Evolutionary conservation across 2,329 filamentous ascomycete species (phyloP).

Genomic region (Fusarium nisikadoi): DNA sequence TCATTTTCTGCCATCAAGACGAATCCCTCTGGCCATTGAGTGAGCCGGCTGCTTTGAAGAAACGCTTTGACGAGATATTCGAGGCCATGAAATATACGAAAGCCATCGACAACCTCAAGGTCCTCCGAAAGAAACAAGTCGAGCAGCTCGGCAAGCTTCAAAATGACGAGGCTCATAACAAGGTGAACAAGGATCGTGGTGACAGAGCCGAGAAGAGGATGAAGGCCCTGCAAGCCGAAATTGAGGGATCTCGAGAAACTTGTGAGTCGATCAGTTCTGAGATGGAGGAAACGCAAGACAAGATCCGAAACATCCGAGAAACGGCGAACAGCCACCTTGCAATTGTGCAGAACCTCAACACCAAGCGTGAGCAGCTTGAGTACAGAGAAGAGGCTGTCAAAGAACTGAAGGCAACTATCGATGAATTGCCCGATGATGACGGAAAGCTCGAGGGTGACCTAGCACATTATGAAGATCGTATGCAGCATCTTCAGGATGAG

Average conservation of each 20-base stretch:
- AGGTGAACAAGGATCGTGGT: conserved; percentile 85
- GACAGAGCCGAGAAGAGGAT: conserved; percentile 76
- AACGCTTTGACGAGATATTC: conserved; percentile 97
- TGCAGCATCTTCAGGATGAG: conserved; percentile 72
- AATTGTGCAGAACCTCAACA: conserved; percentile 78
- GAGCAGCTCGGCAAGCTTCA: conserved; percentile 79
- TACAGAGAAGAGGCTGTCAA: conserved; percentile 76
- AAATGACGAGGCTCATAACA: conserved; percentile 79
- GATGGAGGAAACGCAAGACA: conserved; percentile 67
- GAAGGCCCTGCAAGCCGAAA: conserved; percentile 72
- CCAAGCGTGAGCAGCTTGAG: conserved; percentile 78
- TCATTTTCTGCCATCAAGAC: conserved; percentile 99
- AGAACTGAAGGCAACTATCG: conserved; percentile 76
- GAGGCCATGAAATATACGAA: conserved; percentile 97
- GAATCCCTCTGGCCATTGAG: conserved; percentile 98
- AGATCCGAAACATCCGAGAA: conserved; percentile 74
- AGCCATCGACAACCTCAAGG: conserved; percentile 93
- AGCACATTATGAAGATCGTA: conserved; percentile 80
- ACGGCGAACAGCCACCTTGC: conserved; percentile 78
- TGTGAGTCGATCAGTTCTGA: conserved; percentile 67
- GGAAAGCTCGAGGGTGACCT: conserved; percentile 77
- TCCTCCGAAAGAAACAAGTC: conserved; percentile 83
- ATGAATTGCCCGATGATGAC: conserved; percentile 82
- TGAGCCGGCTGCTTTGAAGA: conserved; percentile 85
- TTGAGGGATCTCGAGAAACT: conserved; percentile 69